Evolutionary conservation across 805 yeast genomes (phyloP).

Genomic region (Starmera dryadoides): DNA sequence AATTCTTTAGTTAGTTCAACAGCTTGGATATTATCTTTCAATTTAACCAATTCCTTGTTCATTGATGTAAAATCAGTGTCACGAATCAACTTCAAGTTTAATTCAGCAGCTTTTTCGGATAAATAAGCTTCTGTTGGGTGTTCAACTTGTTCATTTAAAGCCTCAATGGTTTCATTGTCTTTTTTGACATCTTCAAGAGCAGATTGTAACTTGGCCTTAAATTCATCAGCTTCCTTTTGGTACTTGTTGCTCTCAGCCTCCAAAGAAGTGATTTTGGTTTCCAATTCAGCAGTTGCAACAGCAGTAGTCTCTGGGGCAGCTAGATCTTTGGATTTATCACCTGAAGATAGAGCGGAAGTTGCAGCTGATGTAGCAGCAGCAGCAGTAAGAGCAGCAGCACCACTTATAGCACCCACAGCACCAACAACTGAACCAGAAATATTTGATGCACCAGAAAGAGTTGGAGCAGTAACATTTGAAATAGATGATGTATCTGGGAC

Average conservation of each 20-base stretch:
- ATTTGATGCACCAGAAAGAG: no score
- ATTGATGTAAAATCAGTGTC: not conserved
- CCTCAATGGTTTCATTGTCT: not conserved
- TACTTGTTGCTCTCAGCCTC: not conserved
- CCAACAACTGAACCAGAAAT: no score
- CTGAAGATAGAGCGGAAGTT: not conserved
- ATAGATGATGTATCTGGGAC: no score
- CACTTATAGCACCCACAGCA: no score
- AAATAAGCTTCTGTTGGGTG: not conserved
- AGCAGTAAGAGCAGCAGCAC: not conserved
- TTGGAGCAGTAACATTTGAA: not conserved
- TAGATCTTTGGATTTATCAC: not conserved
- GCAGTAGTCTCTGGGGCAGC: no score
- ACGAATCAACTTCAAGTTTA: not conserved
- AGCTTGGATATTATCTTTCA: conserved; percentile 1
- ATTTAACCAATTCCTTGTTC: not conserved
- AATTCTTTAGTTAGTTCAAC: conserved; percentile 9
- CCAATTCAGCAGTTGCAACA: not conserved
- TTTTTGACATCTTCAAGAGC: not conserved
- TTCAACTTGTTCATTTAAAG: not conserved
- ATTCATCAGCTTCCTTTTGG: not conserved
- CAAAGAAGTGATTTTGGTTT: not conserved
- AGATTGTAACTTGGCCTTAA: not conserved
- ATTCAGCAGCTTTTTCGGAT: not conserved
- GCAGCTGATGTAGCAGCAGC: no score